Base-by-base conservation (phyloP, 2,329 filamentous ascomycete genomes). In the Ciborinia camelliae region DNA sequence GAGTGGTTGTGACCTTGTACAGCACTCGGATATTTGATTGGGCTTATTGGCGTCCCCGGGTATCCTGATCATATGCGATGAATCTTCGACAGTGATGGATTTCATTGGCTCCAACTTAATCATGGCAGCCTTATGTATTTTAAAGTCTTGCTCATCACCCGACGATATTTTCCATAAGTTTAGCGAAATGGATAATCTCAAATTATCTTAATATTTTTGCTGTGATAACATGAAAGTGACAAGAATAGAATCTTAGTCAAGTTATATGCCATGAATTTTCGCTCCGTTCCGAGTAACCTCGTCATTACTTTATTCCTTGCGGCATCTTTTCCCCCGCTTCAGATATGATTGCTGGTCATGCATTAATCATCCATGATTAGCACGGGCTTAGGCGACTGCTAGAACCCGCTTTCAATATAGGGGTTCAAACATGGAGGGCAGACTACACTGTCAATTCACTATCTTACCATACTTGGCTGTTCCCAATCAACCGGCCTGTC, bases 401-500 rank as follows among this genome's bases (percentile, higher is more conserved):
- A 20, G 30, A 59, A n/a, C 55, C 30, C 30, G 41, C 41, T n/a
- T 41, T 47, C 39, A 47, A 47, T 26, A 35, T 58, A 35, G 28
- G n/a, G 4, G 14, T 15, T 30, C 9, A 20, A 55, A 37, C 8
- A 20, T 9, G 9, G n/a, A 32, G 35, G 9, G 53, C 37, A 43
- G 10, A 28, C 39, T 35, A 28, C 8, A 47, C 30, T 39, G 41
- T 15, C 6, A 32, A 60, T 14, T n/a, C 4, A 30, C 54, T 62
- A 66, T 71, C 6, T 28, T n/a, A 28, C 30, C 26, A 45, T 39
- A 30, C 66, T 66, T 65, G 67, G 70, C 68, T 71, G 66, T 64
- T 65, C 64, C 66, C 35, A 66, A 28, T 70, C 63, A 52, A 66
- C 57, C 71, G 70, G 71, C 60, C 60, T 67, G 48, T 60, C 70